A percentile compares a stretch with the other conserved stretches of the same genome.
phyloP scores from a whole-genome alignment of 2,329 filamentous ascomycete species.

The Colletotrichum orchidophilum region DNA sequence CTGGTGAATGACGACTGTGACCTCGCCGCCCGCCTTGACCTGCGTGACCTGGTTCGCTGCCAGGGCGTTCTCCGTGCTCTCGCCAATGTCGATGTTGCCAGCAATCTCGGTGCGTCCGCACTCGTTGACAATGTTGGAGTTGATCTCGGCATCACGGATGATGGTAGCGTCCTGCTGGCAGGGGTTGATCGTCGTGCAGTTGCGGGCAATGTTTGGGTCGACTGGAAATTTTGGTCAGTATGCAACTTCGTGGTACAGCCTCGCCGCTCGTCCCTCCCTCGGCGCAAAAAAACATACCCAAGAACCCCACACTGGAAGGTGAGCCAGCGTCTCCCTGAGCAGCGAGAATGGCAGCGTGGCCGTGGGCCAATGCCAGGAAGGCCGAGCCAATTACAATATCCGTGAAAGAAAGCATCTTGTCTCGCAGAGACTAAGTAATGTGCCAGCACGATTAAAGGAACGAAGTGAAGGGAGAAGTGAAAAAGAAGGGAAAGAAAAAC shows the following conservation, averaged over 20 bases:
- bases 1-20: conserved; percentile 62
- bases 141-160: conserved; percentile 67
- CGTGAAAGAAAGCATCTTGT: conserved; percentile 49
- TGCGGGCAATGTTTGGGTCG: conserved; percentile 64
- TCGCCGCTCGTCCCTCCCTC: neutral
- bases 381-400: conserved; percentile 45
- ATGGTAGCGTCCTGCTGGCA: conserved; percentile 74
- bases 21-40: conserved; percentile 54
- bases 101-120: conserved; percentile 70
- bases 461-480: conserved; percentile 40
- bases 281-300: conserved; percentile 44
- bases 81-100: conserved; percentile 70
- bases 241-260: neutral
- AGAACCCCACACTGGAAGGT: conserved; percentile 58
- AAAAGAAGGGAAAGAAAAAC: conserved; percentile 36
- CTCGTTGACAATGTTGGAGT: conserved; percentile 62
- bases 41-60: conserved; percentile 56
- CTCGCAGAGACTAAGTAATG: conserved; percentile 33
- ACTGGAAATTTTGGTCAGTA: conserved; percentile 47
- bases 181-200: conserved; percentile 70
- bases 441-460: conserved; percentile 37
- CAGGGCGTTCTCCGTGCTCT: conserved; percentile 63
- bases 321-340: conserved; percentile 57
- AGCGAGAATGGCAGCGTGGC: conserved; percentile 57
- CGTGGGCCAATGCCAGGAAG: conserved; percentile 47